Percentiles rank a stretch among this genome's conserved stretches.
Evolutionary conservation across 2,329 filamentous ascomycete species (phyloP).

Genomic region (Rhynchosporium graminicola): DNA sequence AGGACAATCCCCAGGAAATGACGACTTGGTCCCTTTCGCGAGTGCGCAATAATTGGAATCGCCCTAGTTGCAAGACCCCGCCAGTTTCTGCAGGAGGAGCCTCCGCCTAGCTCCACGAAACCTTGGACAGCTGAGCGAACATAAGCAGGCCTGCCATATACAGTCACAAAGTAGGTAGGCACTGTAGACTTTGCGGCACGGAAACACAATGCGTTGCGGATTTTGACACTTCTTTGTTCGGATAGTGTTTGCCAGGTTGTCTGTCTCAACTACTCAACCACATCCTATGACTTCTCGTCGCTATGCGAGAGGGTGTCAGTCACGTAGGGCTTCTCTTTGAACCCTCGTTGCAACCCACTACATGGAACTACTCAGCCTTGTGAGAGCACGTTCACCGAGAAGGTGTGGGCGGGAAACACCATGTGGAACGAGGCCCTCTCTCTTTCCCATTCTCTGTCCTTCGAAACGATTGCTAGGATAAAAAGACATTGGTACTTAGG

Average conservation of each 20-base stretch:
- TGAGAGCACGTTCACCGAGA: constrained; percentile 17
- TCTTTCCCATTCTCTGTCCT: background rate
- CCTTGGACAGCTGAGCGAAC: constrained; percentile 24
- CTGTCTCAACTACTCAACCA: background rate
- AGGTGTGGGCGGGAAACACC: constrained; percentile 15
- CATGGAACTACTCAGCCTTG: constrained; percentile 19
- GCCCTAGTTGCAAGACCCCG: background rate
- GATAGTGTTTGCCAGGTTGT: background rate
- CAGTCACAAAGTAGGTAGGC: constrained; percentile 3
- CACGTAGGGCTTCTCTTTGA: constrained; percentile 18
- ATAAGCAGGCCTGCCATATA: constrained; percentile 18
- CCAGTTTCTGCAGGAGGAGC: constrained; percentile 9
- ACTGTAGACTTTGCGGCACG: constrained; percentile 4
- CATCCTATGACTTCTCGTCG: constrained; percentile 9
- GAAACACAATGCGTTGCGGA: constrained; percentile 6
- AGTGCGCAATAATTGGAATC: constrained; percentile 14
- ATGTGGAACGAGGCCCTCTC: constrained; percentile 28
- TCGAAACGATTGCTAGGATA: constrained; percentile 7
- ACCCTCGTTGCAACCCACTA: background rate
- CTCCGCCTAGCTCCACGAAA: constrained; percentile 1
- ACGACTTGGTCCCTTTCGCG: background rate
- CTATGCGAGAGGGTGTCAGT: background rate
- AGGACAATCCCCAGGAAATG: constrained; percentile 2
- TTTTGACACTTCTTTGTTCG: constrained; percentile 9
- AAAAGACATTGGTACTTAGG: constrained; percentile 14